Evolutionary conservation across 2,329 filamentous ascomycete species (phyloP), one percentile per base, ranked within the genome.

Genomic region (Trichophyton mentagrophytes): DNA sequence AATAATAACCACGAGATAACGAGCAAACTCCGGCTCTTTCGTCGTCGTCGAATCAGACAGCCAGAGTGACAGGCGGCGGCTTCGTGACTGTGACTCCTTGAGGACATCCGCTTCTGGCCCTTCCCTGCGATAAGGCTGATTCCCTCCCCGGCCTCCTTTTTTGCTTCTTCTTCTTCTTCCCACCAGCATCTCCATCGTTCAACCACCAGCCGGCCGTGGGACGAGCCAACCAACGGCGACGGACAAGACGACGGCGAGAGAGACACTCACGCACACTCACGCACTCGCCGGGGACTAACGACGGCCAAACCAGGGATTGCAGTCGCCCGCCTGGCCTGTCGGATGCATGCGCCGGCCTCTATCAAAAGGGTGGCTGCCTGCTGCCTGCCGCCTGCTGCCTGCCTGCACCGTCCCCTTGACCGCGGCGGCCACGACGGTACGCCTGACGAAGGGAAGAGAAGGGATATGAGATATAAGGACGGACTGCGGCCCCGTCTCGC

Each of bases 111-210:
- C 15, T 55, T 55, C 51, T 55, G 51, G 51, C 51, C 51, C 51
- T 55, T 55, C 51, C 51, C 51, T 55, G 51, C 51, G 20, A 27
- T 51, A 51, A 51, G 46, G 46, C 46, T 51, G 46, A 27, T 17
- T 17, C 3, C 46, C 20, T 20, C 20, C 44, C 44, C 9, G 15
- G 44, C 17, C n/a, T 9, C 17, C 22, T 30, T n/a, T 17, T 47
- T 20, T 47, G n/a, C 44, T 20, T 25, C 44, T 44, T 25, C 25
- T 27, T 27, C 25, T 27, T 27, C 25, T 27, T 27, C 4, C 33
- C 33, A 11, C 33, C 33, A 11, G 11, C 33, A 11, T 38, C 33
- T 38, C 33, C 33, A 36, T 36, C 33, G 8, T 3, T 13, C 46
- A 13, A 51, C 46, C 46, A 27, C 2, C 46, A 27, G 11, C 11